Evolutionary conservation across 768 basidiomycete genomes (phyloP), one percentile per base, ranked within the genome.

Genomic region (Auricularia cornea): DNA sequence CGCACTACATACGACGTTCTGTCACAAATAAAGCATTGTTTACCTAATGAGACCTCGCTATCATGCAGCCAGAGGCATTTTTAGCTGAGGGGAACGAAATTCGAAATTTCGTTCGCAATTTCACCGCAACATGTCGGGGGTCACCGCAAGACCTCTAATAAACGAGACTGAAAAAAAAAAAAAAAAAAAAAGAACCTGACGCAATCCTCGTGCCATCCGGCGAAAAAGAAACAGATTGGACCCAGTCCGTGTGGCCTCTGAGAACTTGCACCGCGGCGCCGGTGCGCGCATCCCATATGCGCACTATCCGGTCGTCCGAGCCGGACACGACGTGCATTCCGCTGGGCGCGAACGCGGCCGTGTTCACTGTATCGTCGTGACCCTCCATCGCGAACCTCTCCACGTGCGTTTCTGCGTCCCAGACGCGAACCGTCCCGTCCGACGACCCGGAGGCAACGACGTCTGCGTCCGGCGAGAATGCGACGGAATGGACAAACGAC

Each of bases 341-440:
- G 44, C 20, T 6, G 10, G 35, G 35, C 2, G 35, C 8, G 44
- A 48, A 18, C 20, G 44, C 44, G 1, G 20, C 44, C 11, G 20
- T 12, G 3, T 20, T 1, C 12, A 48, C 44, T 6, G 6, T 14
- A 18, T 48, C 6, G 12, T 10, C 62, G 3, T 63, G 38, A 23
- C 69, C 71, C 62, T 51, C 66, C n/a, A 14, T 33, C 8, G 18
- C 61, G 57, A 23, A 64, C 4, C 28, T 69, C 62, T 3, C 41
- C 5, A 59, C 69, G 68, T 11, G 20, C 31, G 64, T 67, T 1
- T 67, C 71, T 10, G 65, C 65, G 65, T 75, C 68, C 75, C 76
- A 75, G 41, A 79, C 71, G 64, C 77, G 75, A 1, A 77, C 78
- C 5, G 75, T 77, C 70, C 75, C 75, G 71, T 81, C 80, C 16